These are phyloP conservation scores for Euphorbia tirucalli DNA, from an alignment of 345 rosid species.

Conservation along the genomic window DNA sequence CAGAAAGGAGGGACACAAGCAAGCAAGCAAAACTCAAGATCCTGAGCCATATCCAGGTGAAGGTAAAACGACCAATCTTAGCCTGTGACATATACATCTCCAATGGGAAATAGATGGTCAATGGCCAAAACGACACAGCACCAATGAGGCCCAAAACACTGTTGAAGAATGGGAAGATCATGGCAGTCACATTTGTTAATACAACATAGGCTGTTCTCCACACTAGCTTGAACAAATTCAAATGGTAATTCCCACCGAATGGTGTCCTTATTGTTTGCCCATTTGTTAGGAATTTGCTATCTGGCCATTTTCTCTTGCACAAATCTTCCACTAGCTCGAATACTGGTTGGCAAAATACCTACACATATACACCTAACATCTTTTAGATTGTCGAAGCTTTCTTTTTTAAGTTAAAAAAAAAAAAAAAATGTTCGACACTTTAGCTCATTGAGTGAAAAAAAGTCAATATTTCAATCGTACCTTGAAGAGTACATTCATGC, in stretches of 20 bases:
- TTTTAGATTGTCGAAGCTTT: neutral
- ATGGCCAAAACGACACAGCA: constrained; percentile 17
- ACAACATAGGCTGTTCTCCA: constrained; percentile 16
- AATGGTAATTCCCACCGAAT: neutral
- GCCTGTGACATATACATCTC: constrained; percentile 20
- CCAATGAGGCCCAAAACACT: constrained; percentile 22
- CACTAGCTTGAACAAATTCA: constrained; percentile 4
- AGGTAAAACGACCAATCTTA: constrained; percentile 5
- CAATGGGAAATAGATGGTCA: constrained; percentile 17
- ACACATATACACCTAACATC: neutral
- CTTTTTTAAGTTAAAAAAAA: neutral
- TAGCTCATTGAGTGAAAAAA: no score
- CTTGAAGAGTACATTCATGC: no score
- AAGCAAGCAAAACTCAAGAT: constrained; percentile 19
- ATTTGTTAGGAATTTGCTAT: constrained; percentile 13
- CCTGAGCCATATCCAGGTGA: constrained; percentile 20
- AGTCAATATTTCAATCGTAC: no score
- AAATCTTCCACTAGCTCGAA: constrained; percentile 12
- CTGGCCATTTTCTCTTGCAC: neutral
- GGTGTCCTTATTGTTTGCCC: neutral
- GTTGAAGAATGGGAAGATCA: constrained; percentile 25
- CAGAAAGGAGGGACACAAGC: constrained; percentile 12
- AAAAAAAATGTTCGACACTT: no score
- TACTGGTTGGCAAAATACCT: constrained; percentile 18
- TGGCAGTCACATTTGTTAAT: neutral